A percentile compares a stretch with the other conserved stretches of the same genome.
Conservation (phyloP, 257 asterid species). For the Solanum neorickii region DNA sequence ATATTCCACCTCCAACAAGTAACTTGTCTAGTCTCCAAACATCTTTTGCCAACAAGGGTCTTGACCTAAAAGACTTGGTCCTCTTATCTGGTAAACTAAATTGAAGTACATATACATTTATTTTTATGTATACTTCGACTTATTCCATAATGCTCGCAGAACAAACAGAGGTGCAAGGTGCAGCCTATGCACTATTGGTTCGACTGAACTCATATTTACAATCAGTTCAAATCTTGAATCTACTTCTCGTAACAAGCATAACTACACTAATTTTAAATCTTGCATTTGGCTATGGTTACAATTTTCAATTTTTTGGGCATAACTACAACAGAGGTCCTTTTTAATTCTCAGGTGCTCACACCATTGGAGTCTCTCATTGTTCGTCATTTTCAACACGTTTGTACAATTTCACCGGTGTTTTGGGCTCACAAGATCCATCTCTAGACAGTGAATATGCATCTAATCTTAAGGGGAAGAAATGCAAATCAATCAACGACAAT, state of each 20-base stretch:
- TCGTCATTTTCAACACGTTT: conserved; percentile 39
- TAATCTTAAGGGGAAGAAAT: background rate
- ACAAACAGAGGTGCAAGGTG: too few relatives aligned
- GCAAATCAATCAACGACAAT: background rate
- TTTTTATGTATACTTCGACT: too few relatives aligned
- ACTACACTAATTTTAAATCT: background rate
- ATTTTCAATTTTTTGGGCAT: background rate
- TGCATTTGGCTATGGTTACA: background rate
- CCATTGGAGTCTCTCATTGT: conserved; percentile 49
- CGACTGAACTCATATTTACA: background rate
- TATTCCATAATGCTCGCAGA: too few relatives aligned
- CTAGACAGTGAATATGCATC: conserved; percentile 26
- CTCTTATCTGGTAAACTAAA: conserved; percentile 19
- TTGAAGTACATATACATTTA: background rate
- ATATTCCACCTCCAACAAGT: conserved; percentile 53
- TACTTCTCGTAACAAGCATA: background rate
- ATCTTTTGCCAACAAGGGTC: conserved; percentile 33
- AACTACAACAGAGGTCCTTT: background rate
- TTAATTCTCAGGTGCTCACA: conserved; percentile 34
- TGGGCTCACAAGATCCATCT: background rate
- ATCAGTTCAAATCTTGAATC: background rate
- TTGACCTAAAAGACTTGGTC: conserved; percentile 38
- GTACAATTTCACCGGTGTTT: conserved; percentile 13
- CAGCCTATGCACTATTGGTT: background rate
- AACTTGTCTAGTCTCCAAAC: conserved; percentile 35